These are phyloP conservation scores for Spathaspora arborariae DNA, from an alignment of 805 yeast species.

Conservation along the genomic window DNA sequence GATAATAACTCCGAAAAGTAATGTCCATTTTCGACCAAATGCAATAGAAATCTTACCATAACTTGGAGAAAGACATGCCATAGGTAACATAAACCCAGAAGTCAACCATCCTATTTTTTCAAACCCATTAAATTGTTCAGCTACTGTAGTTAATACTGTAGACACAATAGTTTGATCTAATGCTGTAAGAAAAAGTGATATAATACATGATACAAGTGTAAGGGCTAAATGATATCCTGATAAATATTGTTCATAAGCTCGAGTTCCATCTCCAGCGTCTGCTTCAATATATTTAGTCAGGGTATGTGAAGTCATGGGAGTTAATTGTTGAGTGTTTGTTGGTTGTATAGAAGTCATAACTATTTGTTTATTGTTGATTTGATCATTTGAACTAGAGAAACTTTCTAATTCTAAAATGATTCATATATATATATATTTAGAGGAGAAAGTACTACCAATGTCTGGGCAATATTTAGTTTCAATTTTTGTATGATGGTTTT, in stretches of 20 bases:
- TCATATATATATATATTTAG: too few species aligned
- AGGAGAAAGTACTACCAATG: too few species aligned
- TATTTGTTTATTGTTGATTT: not conserved
- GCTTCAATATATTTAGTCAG: slow-evolving; percentile 30
- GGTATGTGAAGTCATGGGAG: not conserved
- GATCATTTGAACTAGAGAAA: too few species aligned
- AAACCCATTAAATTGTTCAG: slow-evolving; percentile 46
- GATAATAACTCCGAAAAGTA: slow-evolving; percentile 45
- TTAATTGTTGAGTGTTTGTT: too few species aligned
- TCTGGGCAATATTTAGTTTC: too few species aligned
- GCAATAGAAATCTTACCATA: slow-evolving; percentile 58
- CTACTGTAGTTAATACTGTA: slow-evolving; percentile 48
- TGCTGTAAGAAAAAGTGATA: slow-evolving; percentile 38
- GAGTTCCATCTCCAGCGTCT: slow-evolving; percentile 42
- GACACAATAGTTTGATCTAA: slow-evolving; percentile 59
- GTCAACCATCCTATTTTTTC: slow-evolving; percentile 57
- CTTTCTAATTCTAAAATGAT: not conserved
- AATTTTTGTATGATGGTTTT: too few species aligned
- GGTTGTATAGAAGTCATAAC: not conserved
- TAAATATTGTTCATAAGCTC: slow-evolving; percentile 31
- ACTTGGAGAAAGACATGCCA: slow-evolving; percentile 50
- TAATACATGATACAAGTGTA: slow-evolving; percentile 25
- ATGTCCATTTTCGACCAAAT: slow-evolving; percentile 52
- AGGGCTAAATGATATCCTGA: slow-evolving; percentile 23
- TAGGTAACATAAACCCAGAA: slow-evolving; percentile 51